Base-by-base conservation (phyloP, 441 rosid genomes). In the Aleurites moluccanus region DNA sequence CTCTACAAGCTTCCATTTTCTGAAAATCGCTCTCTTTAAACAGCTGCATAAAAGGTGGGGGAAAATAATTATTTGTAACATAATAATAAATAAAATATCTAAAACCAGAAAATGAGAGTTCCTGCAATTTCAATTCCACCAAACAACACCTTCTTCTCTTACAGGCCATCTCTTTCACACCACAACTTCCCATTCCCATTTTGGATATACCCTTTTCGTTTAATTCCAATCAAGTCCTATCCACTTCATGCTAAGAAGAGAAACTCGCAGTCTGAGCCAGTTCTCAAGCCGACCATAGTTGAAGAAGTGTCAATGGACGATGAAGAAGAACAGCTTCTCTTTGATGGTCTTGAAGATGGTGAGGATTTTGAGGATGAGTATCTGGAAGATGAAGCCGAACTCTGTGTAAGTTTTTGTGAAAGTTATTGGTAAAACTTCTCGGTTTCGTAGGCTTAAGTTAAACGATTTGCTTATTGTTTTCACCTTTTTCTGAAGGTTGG, bases 281-380 rank as follows among this genome's bases (percentile, higher is more conserved):
- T 77, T 77, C 84, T 84, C 60, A 18, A 82, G n/a, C 87, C 80
- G 57, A 60, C 75, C 72, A 74, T 86, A 69, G 73, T 82, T 55
- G 85, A 88, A 64, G 87, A 89, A 63, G 80, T 82, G n/a, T 70
- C 80, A 15, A 4, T 30, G 61, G 87, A 73, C 44, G 80, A 82
- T 0, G 85, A 80, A 55, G 87, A 77, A 42, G 86, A 81, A 59
- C 80, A 75, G 73, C 76, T 82, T 81, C 69, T 85, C 59, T 75
- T 85, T 45, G 90, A 86, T 74, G 91, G 85, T 70, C 73, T 84
- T 5, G 86, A 85, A 53, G 87, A 82, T 63, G 97, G 91, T 47
- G 81, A 75, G 57, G 69, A 68, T 73, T 78, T 86, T 49, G 89
- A 83, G 47, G 92, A 87, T 57, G 87, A 83, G 73, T 81, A 66